Base-by-base conservation (phyloP, 768 basidiomycete species). In the Plicaturopsis crispa region DNA sequence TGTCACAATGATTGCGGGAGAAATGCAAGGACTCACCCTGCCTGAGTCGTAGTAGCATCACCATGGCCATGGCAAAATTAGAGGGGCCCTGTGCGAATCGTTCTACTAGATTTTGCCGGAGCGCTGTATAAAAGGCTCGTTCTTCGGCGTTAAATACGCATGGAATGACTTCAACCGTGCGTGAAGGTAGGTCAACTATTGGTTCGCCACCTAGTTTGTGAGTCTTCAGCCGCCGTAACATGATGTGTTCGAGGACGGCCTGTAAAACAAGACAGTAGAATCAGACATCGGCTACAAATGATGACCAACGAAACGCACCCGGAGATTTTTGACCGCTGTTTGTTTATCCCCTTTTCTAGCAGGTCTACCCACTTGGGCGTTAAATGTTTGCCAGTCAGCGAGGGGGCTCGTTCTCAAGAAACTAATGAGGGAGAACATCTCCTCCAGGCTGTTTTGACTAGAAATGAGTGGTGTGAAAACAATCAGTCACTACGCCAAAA, bases 371-470 rank as follows among this genome's bases (percentile, higher is more conserved):
- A 99, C 89, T 34, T 81, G 74, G 8, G 66, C 64, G 36, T 85
- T 85, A 68, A 97, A 99, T 3, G 67, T 75, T 4, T 73, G 56
- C 80, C 81, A 89, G 24, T 87, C 73, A 41, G 84, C 80, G 21
- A 93, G 66, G 0, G 92, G 94, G 46, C 75, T 78, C 47, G 90
- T 69, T 4, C 83, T 80, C 19, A 98, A 63, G 61, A 98, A 99
- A 42, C 86, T 83, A 50, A 98, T 71, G 22, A 98, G 67, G 3
- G 91, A 85, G 54, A 77, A 96, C 5, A 99, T 63, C 49, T 99
- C 96, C 34, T 84, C 79, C 13, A 97, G 84, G 35, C 68, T 82
- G 63, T 99, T 98, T 68, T 98, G 84, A 72, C 79, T 83, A 4
- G n/a, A n/a, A n/a, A n/a, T n/a, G n/a, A n/a, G n/a, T n/a, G n/a